Base-by-base conservation (phyloP, 345 rosid genomes). In the Citrus trifoliata region DNA sequence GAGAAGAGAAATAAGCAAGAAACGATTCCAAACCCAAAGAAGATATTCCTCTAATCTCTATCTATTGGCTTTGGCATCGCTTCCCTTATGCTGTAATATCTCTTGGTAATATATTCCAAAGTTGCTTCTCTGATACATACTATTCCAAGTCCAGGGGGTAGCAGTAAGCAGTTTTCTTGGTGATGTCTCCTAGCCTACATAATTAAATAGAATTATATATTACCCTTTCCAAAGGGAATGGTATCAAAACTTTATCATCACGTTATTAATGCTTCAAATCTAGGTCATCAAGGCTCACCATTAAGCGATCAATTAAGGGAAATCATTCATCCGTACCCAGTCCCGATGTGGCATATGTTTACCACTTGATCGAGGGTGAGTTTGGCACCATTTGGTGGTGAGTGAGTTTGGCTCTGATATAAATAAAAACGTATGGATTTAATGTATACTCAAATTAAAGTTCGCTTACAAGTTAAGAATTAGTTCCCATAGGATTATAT, bases 11-110 rank as follows among this genome's bases (percentile, higher is more conserved):
- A 21, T 46, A 4, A 18, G 7, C 55, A 72, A 71, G 66, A 80
- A 76, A 71, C 56, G 71, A 77, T 37, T 10, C 59, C 48, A 81
- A 71, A 78, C 67, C 35, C 82, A 71, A 61, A 62, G 83, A 90
- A 88, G 88, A 87, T 91, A 91, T 91, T 86, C 91, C 85, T 71
- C 75, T 70, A 32, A 68, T 68, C 27, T 71, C 38, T 1, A 25
- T 38, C 24, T 7, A 9, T 7, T 28, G 59, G 12, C 16, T 55
- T 71, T 81, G 79, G 88, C 83, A 88, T 90, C 88, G 80, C 88
- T 83, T 84, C 88, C 81, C 84, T 83, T 63, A 28, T 62, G 78
- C 78, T 78, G 82, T 83, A 73, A 82, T 82, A 83, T 84, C 58
- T 70, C 63, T 19, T 58, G 69, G 18, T 13, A 46, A 46, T 37